Evolutionary conservation across 164 flowering plant genomes (phyloP).

Genomic region (Vitis labrusca): DNA sequence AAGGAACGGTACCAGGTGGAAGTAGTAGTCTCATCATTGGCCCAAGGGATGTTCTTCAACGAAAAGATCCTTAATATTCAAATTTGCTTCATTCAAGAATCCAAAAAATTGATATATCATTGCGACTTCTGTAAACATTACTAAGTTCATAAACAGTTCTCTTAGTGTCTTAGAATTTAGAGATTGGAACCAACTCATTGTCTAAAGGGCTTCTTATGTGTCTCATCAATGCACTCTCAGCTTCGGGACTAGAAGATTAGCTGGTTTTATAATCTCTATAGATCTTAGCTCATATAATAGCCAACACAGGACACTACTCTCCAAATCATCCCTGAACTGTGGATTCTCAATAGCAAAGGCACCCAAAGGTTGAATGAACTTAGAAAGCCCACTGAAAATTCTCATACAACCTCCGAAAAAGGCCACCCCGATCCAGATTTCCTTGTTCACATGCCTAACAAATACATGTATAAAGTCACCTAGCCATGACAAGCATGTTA

Average conservation of each 20-base stretch:
- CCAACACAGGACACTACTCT: conserved; percentile 68
- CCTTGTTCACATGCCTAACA: no score
- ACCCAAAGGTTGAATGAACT: no score
- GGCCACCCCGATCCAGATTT: no score
- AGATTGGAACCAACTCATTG: conserved; percentile 69
- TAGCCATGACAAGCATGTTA: no score
- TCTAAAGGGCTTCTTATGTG: conserved; percentile 81
- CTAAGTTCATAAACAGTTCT: conserved; percentile 65
- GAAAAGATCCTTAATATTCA: conserved; percentile 9
- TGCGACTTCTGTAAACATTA: conserved; percentile 34
- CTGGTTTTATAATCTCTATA: conserved; percentile 91
- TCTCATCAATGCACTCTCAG: conserved; percentile 64
- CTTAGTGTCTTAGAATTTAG: conserved; percentile 89
- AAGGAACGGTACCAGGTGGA: no score
- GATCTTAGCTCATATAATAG: conserved; percentile 86
- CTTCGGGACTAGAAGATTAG: conserved; percentile 64
- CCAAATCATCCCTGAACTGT: conserved; percentile 82
- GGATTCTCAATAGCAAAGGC: no score
- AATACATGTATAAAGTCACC: no score
- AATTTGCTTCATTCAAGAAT: conserved; percentile 12
- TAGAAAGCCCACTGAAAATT: no score
- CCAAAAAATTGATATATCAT: conserved; percentile 25
- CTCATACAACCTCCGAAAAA: no score
- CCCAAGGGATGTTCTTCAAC: conserved; percentile 18
- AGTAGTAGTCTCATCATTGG: background rate